These are phyloP conservation scores for Penicillium riverlandense DNA, from an alignment of 495 filamentous ascomycete species.

Conservation along the genomic window DNA sequence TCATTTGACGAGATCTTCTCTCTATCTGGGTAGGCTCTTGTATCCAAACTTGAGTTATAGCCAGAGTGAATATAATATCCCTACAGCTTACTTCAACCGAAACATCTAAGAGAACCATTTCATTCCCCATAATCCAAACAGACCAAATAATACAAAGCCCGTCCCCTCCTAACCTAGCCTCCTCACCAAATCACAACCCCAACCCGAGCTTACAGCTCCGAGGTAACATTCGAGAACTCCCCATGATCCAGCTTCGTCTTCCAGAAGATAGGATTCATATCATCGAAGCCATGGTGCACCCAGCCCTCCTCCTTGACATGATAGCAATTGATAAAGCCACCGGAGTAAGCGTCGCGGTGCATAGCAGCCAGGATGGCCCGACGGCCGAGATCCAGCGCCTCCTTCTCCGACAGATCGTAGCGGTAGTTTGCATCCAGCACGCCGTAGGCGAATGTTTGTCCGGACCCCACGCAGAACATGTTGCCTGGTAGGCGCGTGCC, in stretches of 20 bases:
- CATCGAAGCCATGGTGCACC: constrained; percentile 95
- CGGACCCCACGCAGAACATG: constrained; percentile 95
- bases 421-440: constrained; percentile 92
- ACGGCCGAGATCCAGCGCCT: constrained; percentile 83
- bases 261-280: constrained; percentile 97
- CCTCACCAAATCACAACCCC: too few species aligned
- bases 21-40: too few species aligned
- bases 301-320: constrained; percentile 98
- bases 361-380: constrained; percentile 94
- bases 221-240: constrained; percentile 95
- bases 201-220: constrained; percentile 46
- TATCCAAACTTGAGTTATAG: too few species aligned
- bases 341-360: constrained; percentile 94
- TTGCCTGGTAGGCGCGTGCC: constrained; percentile 89
- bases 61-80: too few species aligned
- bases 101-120: constrained; percentile 21
- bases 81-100: constrained; percentile 21
- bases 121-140: constrained; percentile 15
- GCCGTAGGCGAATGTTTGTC: constrained; percentile 98
- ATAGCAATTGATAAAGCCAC: constrained; percentile 97
- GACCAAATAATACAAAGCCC: constrained; percentile 37
- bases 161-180: constrained; percentile 22
- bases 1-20: too few species aligned
- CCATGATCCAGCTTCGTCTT: constrained; percentile 96
- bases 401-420: constrained; percentile 78